Conservation (phyloP, 1,284 basidiomycete genomes). For the Tilletia horrida region DNA sequence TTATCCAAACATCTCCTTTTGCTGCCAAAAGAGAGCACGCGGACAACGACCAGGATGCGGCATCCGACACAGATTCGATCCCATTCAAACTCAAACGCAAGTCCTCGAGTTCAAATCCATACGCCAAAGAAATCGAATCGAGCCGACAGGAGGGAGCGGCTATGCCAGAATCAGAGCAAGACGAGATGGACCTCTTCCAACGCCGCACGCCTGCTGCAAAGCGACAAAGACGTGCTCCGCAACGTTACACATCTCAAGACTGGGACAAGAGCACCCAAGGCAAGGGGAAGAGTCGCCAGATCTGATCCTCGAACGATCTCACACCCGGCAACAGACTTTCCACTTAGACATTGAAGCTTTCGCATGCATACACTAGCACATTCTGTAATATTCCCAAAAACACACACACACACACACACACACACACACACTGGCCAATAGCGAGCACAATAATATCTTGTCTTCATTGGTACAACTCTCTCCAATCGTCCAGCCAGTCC, state of each 20-base stretch:
- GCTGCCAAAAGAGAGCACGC: not conserved
- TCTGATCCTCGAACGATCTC: no score
- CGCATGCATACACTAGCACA: no score
- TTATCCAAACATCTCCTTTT: not conserved
- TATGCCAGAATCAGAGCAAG: not conserved
- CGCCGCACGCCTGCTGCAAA: conserved; percentile 4
- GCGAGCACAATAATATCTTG: not conserved
- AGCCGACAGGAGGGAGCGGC: not conserved
- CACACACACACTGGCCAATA: not conserved
- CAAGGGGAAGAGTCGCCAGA: not conserved
- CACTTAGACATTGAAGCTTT: no score
- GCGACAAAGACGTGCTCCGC: not conserved
- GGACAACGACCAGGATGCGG: not conserved
- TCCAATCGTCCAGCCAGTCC: conserved; percentile 17
- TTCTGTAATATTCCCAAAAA: not conserved
- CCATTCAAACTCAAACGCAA: not conserved
- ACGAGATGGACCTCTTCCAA: conserved; percentile 13
- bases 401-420: not conserved
- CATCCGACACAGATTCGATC: not conserved
- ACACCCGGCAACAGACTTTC: no score
- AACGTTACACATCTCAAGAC: not conserved
- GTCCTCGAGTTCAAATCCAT: not conserved
- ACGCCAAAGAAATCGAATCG: not conserved
- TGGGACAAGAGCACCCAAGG: not conserved
- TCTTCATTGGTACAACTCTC: not conserved